Conservation (phyloP, 768 basidiomycete genomes). For the Inosperma sp. region DNA sequence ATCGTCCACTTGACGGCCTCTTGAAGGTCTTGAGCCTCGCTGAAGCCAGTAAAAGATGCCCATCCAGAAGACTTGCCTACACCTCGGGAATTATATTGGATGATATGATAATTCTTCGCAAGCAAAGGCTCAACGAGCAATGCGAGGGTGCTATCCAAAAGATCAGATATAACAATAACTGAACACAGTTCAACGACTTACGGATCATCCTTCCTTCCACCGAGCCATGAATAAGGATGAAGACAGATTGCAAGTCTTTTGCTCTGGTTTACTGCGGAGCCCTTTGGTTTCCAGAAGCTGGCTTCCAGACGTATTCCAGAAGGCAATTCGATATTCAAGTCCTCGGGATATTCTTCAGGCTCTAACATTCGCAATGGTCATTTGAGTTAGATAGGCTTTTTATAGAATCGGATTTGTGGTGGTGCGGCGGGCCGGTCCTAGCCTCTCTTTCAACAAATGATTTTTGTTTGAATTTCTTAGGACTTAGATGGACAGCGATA, state of each 20-base stretch:
- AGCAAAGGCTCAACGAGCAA: constrained; percentile 40
- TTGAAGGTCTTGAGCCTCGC: constrained; percentile 66
- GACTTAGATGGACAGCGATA: neutral
- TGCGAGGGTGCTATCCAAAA: constrained; percentile 40
- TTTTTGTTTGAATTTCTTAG: neutral
- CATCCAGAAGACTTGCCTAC: constrained; percentile 72
- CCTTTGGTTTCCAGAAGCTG: constrained; percentile 29
- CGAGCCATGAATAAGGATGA: constrained; percentile 86
- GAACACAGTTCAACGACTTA: constrained; percentile 34
- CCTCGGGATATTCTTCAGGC: neutral
- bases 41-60: constrained; percentile 66
- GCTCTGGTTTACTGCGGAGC: constrained; percentile 5
- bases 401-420: neutral
- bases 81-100: constrained; percentile 75
- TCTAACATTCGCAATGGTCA: no score
- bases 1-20: constrained; percentile 56
- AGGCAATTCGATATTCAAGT: constrained; percentile 19
- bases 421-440: neutral
- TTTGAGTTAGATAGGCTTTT: neutral
- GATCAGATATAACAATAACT: no score
- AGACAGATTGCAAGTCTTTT: constrained; percentile 62
- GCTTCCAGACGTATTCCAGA: constrained; percentile 45
- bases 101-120: constrained; percentile 47
- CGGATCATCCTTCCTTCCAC: constrained; percentile 74
- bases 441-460: neutral